Evolutionary conservation across 2,329 filamentous ascomycete species (phyloP), one percentile per base, ranked within the genome.

Genomic region (Epichloe glyceriae): DNA sequence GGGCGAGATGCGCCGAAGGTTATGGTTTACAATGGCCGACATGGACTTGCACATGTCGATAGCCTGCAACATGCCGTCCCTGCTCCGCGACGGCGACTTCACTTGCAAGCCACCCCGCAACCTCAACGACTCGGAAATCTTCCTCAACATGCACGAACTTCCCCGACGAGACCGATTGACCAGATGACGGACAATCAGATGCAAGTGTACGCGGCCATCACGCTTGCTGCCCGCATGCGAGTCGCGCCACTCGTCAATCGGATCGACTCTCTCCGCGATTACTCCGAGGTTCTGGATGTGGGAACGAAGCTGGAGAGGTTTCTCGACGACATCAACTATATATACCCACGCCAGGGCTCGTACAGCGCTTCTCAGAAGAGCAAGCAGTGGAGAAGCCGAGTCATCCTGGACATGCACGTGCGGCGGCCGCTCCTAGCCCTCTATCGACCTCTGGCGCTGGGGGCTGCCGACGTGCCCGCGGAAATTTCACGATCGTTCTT

Each of bases 11-110:
- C 66, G 76, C 35, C 68, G 76, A n/a, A 69, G 73, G 52, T 59
- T 80, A 22, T 80, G 76, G 76, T 78, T 71, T 47, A 76, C 75
- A 3, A 73, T 80, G 40, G 63, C 78, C 38, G 76, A 80, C 54
- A 72, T 79, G 62, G 76, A 80, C 55, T 62, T 79, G 37, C 74
- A 78, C 55, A 68, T 76, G 41, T 76, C 76, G 1, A 68, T 78
- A 46, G 70, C 73, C 20, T 73, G 72, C 58, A 75, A 73, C 55
- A 62, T 80, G 49, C 76, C 76, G 0, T 73, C 69, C 41, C 64
- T 74, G 14, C 67, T 79, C 5, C 69, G 74, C 2, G 72, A 76
- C 6, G 74, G 71, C 10, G 75, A 79, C 59, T 78, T 73, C 52
- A 75, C 74, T 0, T 79, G 74, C 58, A 64, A 63, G 10, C 71